Percentiles rank a stretch among this genome's conserved stretches.
Evolutionary conservation across 768 basidiomycete genomes (phyloP).

Genomic region (Suillus decipiens): DNA sequence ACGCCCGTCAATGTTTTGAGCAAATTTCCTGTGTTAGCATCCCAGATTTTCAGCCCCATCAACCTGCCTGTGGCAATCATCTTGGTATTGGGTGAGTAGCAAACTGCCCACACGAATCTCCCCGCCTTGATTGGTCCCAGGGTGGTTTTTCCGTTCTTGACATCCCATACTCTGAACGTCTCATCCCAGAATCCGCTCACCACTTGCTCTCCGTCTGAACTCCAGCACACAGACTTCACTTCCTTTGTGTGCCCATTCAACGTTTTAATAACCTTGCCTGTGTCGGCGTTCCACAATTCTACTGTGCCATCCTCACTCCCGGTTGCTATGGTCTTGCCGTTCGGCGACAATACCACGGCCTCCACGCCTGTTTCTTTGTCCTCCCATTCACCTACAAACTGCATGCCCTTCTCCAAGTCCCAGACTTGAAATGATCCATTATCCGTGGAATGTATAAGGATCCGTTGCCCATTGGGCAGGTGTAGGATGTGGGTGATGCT

Average conservation of each 20-base stretch:
- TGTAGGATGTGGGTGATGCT: background rate
- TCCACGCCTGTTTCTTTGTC: background rate
- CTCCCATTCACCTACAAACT: background rate
- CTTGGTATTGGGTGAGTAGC: background rate
- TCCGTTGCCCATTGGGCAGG: background rate
- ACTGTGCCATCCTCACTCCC: background rate
- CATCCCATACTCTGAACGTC: background rate
- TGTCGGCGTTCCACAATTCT: background rate
- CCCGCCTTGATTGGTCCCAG: background rate
- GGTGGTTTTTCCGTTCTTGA: background rate
- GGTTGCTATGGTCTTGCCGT: background rate
- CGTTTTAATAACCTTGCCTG: background rate
- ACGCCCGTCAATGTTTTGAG: background rate
- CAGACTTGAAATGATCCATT: background rate
- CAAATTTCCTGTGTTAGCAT: background rate
- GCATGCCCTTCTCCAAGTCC: background rate
- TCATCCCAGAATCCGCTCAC: background rate
- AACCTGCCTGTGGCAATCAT: background rate
- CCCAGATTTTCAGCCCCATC: background rate
- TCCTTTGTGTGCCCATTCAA: background rate
- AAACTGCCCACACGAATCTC: background rate
- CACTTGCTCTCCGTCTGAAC: background rate
- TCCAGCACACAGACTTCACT: background rate
- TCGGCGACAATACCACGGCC: background rate
- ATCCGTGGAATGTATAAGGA: background rate